A percentile compares a stretch with the other conserved stretches of the same genome.
Conservation (phyloP, 1,284 basidiomycete genomes). For the Rhodotorula sp. region DNA sequence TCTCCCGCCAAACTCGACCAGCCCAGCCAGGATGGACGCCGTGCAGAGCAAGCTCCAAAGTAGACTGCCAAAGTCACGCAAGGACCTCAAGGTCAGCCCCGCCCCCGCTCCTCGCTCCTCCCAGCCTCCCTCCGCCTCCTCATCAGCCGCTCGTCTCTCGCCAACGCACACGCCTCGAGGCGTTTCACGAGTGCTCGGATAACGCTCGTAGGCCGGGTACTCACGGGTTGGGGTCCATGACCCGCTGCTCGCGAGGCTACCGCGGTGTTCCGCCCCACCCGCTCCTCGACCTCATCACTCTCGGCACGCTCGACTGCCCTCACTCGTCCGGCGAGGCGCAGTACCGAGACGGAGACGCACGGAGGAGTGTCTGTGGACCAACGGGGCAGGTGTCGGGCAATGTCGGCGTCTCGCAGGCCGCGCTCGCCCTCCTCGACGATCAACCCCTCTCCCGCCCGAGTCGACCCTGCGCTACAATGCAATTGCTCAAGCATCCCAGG, state of each 20-base stretch:
- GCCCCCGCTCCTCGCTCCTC: not conserved
- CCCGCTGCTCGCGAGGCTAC: not conserved
- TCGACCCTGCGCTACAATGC: no score
- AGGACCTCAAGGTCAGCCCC: slow-evolving; percentile 58
- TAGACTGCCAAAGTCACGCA: slow-evolving; percentile 45
- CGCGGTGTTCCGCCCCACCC: not conserved
- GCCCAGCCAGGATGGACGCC: not conserved
- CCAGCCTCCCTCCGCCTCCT: not conserved
- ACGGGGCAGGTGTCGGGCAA: no score
- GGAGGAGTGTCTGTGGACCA: no score
- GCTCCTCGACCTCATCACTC: not conserved
- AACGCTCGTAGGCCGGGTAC: not conserved
- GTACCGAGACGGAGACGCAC: no score
- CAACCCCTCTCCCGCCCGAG: no score
- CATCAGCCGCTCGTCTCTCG: not conserved
- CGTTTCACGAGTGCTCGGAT: not conserved
- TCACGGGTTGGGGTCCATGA: no score
- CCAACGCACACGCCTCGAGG: not conserved
- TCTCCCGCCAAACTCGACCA: not conserved
- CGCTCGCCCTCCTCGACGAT: not conserved
- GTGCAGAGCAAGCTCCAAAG: slow-evolving; percentile 5
- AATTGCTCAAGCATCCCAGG: no score
- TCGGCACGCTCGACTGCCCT: not conserved
- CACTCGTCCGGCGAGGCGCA: no score
- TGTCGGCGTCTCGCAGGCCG: no score